Evolutionary conservation across 345 rosid species (phyloP), one percentile per base, ranked within the genome.

Genomic region (Limnanthes douglasii): DNA sequence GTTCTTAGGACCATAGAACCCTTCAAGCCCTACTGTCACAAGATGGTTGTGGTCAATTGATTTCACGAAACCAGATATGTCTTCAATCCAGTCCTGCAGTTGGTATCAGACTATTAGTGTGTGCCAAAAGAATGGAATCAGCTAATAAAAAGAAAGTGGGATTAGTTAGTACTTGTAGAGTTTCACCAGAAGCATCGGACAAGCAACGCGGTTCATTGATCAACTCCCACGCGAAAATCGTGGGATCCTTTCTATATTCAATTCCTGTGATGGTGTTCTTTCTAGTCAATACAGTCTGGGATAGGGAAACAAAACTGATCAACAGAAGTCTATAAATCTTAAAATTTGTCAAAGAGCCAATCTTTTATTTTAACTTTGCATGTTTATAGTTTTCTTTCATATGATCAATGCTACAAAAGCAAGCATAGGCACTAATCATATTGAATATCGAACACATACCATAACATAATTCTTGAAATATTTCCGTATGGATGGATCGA

Each of bases 121-220:
- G n/a, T n/a, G 11, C 13, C 14, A 5, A 21, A 37, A 21, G 13
- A 11, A 4, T 11, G 13, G 36, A 28, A 4, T 2, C 33, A 5
- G 1, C 4, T 14, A 45, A 32, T 11, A 6, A 19, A 39, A 26
- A 54, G 5, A 41, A 42, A 12, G 3, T 33, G 4, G 1, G 32
- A 20, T 22, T 34, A 37, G 30, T 40, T 10, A 45, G 6, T 29
- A 88, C 95, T 50, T 84, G 95, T 33, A 88, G 81, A 21, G 90
- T 83, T 60, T 83, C 73, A 6, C 97, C 97, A 10, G 97, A 80
- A 40, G 84, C 60, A 68, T 88, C 97, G 39, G 93, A 39, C 75
- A 65, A 52, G 76, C 95, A 76, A 18, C 88, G 93, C 30, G 97
- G 97, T 65, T 88, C 97, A 21, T 88, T 88, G 12, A 83, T 88